phyloP scores from a whole-genome alignment of 345 rosid genomes.

The Lagerstroemia speciosa region DNA sequence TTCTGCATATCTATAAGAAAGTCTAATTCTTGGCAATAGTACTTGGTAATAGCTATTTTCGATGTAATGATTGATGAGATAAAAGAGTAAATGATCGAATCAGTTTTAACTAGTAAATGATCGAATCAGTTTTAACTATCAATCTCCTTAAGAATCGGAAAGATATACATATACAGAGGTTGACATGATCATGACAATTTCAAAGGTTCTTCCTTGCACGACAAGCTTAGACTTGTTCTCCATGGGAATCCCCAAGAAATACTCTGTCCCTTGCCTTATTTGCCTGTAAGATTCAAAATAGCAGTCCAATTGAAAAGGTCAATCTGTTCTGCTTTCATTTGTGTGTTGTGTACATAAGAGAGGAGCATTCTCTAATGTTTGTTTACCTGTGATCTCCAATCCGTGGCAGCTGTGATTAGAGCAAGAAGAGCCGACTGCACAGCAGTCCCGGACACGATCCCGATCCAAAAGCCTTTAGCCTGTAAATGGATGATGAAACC shows the following conservation, averaged over 20 bases:
- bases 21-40: too few species aligned
- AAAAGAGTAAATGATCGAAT: too few species aligned
- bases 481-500: slow-evolving; percentile 19
- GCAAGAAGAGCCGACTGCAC: slow-evolving; percentile 21
- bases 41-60: too few species aligned
- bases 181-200: background rate
- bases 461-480: slow-evolving; percentile 39
- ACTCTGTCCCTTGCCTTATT: slow-evolving; percentile 27
- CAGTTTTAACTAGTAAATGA: too few species aligned
- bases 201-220: background rate
- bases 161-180: too few species aligned
- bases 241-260: slow-evolving; percentile 11
- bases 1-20: background rate
- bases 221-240: background rate
- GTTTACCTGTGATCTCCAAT: slow-evolving; percentile 33
- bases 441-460: slow-evolving; percentile 22
- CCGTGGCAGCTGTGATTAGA: slow-evolving; percentile 11
- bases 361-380: background rate
- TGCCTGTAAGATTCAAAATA: slow-evolving; percentile 21
- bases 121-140: too few species aligned
- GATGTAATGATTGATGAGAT: too few species aligned
- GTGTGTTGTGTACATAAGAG: background rate
- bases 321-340: background rate
- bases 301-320: background rate
- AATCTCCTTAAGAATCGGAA: too few species aligned